Evolutionary conservation across 1,284 basidiomycete genomes (phyloP).

Genomic region (Coniferiporia sulphurascens): DNA sequence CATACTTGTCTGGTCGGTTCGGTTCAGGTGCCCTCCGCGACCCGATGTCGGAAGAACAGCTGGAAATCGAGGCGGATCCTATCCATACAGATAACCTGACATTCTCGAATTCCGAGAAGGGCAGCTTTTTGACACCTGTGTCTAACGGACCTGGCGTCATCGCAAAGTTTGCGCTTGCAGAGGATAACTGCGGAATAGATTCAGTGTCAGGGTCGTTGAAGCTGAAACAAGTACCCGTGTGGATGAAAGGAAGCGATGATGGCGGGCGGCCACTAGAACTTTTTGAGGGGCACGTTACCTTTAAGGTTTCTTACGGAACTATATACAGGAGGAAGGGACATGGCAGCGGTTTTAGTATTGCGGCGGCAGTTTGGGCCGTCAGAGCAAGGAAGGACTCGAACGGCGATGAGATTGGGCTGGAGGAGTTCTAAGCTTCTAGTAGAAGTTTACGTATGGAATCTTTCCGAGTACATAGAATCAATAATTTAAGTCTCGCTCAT

Average conservation of each 20-base stretch:
- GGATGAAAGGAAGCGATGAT: neutral
- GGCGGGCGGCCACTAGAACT: neutral
- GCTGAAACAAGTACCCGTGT: neutral
- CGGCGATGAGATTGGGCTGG: constrained; percentile 30
- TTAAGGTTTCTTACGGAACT: neutral
- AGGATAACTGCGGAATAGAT: neutral
- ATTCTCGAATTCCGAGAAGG: neutral
- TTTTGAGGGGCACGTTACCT: neutral
- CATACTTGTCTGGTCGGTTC: constrained; percentile 20
- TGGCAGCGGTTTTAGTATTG: constrained; percentile 28
- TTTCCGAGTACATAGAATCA: no score
- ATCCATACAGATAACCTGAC: constrained; percentile 14
- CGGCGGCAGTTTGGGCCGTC: constrained; percentile 36
- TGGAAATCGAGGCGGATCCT: constrained; percentile 27
- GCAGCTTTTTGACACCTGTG: neutral
- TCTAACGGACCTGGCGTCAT: neutral
- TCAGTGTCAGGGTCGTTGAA: neutral
- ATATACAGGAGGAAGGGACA: constrained; percentile 26
- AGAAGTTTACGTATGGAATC: neutral
- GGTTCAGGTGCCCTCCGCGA: constrained; percentile 25
- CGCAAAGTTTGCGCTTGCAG: neutral
- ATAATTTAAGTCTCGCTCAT: no score
- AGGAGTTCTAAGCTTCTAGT: constrained; percentile 12
- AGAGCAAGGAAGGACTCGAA: constrained; percentile 31
- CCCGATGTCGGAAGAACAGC: constrained; percentile 33